Base-by-base conservation (phyloP, 306 rosid species). In the Vachellia collinsii region DNA sequence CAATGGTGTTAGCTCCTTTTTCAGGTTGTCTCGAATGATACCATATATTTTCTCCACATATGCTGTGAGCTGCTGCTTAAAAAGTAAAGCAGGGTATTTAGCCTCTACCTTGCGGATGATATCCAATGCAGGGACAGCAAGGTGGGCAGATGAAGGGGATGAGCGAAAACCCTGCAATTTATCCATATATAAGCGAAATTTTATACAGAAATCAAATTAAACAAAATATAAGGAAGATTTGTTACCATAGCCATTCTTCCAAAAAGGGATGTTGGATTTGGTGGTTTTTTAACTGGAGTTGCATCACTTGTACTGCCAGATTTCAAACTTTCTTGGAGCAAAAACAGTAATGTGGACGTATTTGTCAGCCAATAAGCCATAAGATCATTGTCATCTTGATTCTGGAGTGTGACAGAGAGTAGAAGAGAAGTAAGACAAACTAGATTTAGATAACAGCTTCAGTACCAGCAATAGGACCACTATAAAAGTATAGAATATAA, bases 51-150 rank as follows among this genome's bases (percentile, higher is more conserved):
- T 96, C 86, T 96, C 99, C 51, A 96, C 99, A 84, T 92, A 96
- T 77, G 99, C 99, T 38, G 98, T 96, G 81, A 96, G 96, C 90
- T 96, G 99, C 89, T 96, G 99, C 93, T 93, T 96, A 89, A 96
- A 96, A 77, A 96, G 92, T 85, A 96, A 96, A 77, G 99, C 99
- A 42, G 99, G 99, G 82, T 96, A 93, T 80, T 96, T 96, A 44
- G 98, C 99, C 74, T 96, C 99, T 50, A 96, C 98, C 83, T 93
- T 93, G 76, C 97, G 93, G 19, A 93, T 90, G 58, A 92, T 88
- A 16, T 96, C 97, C 39, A 83, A 71, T 51, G 90, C 39, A 46
- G 97, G 84, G 46, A 87, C 83, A 74, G 92, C 82, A 83, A 96
- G 97, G 83, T 71, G 87, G 77, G 88, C 86, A 77, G 97, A 93